Base-by-base conservation (phyloP, 2,329 filamentous ascomycete genomes). In the Bretziella fagacearum region DNA sequence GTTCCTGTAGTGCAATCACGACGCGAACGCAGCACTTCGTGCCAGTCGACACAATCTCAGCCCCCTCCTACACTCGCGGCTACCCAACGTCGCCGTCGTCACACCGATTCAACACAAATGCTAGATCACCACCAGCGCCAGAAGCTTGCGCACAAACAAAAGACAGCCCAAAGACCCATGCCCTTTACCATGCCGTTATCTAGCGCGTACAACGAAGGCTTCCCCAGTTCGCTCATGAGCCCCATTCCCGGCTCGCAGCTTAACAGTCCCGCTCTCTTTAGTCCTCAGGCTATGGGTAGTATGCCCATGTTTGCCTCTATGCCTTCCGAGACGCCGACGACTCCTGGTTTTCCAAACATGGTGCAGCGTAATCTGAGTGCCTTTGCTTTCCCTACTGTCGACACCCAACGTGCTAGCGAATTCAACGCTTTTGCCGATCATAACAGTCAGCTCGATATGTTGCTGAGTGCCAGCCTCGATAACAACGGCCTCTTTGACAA, bases 121-220 rank as follows among this genome's bases (percentile, higher is more conserved):
- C 22, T 46, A 13, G 76, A 80, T 56, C 69, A 76, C 53, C 71
- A 78, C 55, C 75, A 75, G 44, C 73, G 79, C 55, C 75, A 77
- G 63, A 79, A 75, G 56, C 71, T 75, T 13, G 64, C 69, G 10
- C 68, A 74, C 57, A 77, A 77, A 62, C 72, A 73, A 59, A 67
- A 36, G 23, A 37, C 25, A 2, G 18, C 44, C 4, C 44, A 46
- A 13, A 15, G 40, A 5, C 27, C 40, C 11, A 43, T 43, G 40
- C 25, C 25, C 6, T 43, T 43, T 26, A 15, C 40, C 13, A 43
- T 43, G 40, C 40, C 40, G 6, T 17, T 43, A 43, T 30, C 25
- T 17, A n/a, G 22, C 13, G 27, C 25, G 25, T 43, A 43, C 40
- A 30, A 18, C 6, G 40, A 43, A 4, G 40, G 25, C 15, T 43